Base-by-base conservation (phyloP, 2,329 filamentous ascomycete genomes). In the Aspergillus ochraceoroseus region DNA sequence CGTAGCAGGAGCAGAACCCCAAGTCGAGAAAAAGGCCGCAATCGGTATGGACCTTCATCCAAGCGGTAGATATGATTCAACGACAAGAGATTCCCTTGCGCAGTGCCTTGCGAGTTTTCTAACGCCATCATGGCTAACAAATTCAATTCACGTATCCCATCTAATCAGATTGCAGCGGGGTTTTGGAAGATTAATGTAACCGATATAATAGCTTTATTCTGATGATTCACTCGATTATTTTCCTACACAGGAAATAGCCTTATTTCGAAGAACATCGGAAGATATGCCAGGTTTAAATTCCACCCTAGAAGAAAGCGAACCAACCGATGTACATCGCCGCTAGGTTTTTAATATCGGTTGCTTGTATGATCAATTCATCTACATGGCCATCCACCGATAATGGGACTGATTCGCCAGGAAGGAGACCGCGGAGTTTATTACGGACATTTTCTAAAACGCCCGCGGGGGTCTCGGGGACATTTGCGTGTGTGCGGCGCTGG, bases 311-410 rank as follows among this genome's bases (percentile, higher is more conserved):
- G 56, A 83, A 84, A 8, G 80, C 72, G 68, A 79, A 83, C 90
- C 90, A 96, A 13, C 92, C 92, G 66, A 96, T 95, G 66, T 96
- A 98, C 94, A 98, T 98, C 26, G 81, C 79, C 12, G 86, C 79
- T 65, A 98, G 65, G 62, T 92, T 94, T 58, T 70, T 77, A 41
- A 83, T 79, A 63, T 88, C 81, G 14, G 83, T 85, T 22, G 94
- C 92, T 68, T 90, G 82, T 60, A 83, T 79, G 53, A 98, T 92
- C 64, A 98, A 66, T 65, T 94, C 87, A 62, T 95, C 86, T n/a
- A 95, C 92, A 70, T 98, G 92, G 0, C 94, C 92, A 65, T 96
- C 92, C 2, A 96, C 88, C 18, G 88, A 88, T 47, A 99, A 70
- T 29, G 92, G 90, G 40, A 98, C 92, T 49, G 82, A 90, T 70